A percentile compares a stretch with the other conserved stretches of the same genome.
Evolutionary conservation across 768 basidiomycete genomes (phyloP).

Genomic region (Pleurotus citrinopileatus): DNA sequence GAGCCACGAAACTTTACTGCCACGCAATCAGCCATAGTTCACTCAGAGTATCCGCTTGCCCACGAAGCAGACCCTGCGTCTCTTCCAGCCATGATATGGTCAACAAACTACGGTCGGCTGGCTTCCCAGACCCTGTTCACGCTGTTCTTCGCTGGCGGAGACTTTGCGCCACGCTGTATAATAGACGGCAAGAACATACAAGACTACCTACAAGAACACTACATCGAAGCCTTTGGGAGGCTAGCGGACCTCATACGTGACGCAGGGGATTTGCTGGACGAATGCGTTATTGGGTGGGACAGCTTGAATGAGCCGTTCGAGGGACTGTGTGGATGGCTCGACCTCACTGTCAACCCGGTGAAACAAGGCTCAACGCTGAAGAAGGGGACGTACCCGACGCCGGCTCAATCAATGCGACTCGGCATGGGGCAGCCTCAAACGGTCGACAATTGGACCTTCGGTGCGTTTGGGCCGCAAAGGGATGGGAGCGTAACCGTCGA

Average conservation of each 20-base stretch:
- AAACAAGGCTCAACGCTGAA: constrained; percentile 72
- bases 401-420: constrained; percentile 77
- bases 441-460: constrained; percentile 82
- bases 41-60: constrained; percentile 80
- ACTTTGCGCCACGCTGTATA: constrained; percentile 87
- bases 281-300: constrained; percentile 96
- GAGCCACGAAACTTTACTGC: constrained; percentile 82
- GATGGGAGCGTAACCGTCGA: constrained; percentile 79
- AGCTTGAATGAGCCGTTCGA: constrained; percentile 93
- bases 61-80: constrained; percentile 62
- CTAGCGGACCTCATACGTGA: constrained; percentile 75
- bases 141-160: constrained; percentile 88
- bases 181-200: constrained; percentile 93
- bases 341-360: constrained; percentile 63
- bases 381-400: constrained; percentile 86
- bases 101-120: constrained; percentile 91
- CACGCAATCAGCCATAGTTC: constrained; percentile 83
- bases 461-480: constrained; percentile 70
- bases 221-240: constrained; percentile 67
- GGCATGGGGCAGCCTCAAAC: constrained; percentile 86
- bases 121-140: constrained; percentile 89
- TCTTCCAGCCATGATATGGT: constrained; percentile 95
- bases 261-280: constrained; percentile 76
- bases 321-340: constrained; percentile 66
- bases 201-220: constrained; percentile 80